Evolutionary conservation across 1,139 yeast genomes (phyloP).

Genomic region (Blastobotrys capitulatus): DNA sequence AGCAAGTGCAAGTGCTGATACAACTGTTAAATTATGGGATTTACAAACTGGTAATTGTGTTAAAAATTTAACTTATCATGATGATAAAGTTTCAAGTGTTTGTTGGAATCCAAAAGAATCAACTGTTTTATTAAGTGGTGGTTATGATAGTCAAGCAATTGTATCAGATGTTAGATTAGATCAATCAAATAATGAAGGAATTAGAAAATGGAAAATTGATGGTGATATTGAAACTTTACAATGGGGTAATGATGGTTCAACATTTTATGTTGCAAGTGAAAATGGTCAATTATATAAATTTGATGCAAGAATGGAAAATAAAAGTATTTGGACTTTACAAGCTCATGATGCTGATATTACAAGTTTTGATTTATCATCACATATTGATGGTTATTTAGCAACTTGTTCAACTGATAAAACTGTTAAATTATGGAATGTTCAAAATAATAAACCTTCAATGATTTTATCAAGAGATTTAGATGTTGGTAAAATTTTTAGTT

Average conservation of each 20-base stretch:
- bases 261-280: slow-evolving; percentile 87
- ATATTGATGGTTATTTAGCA: slow-evolving; percentile 67
- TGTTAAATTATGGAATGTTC: slow-evolving; percentile 77
- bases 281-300: slow-evolving; percentile 85
- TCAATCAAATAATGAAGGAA: slow-evolving; percentile 50
- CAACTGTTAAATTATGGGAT: slow-evolving; percentile 95
- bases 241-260: slow-evolving; percentile 60
- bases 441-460: slow-evolving; percentile 68
- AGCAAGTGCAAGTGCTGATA: slow-evolving; percentile 94
- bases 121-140: slow-evolving; percentile 83
- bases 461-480: slow-evolving; percentile 88
- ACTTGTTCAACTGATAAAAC: slow-evolving; percentile 79
- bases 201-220: slow-evolving; percentile 54
- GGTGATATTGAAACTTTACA: slow-evolving; percentile 82
- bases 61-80: slow-evolving; percentile 45
- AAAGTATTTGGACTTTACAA: slow-evolving; percentile 89
- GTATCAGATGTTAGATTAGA: slow-evolving; percentile 79
- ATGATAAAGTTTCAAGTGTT: slow-evolving; percentile 77
- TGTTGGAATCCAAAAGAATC: slow-evolving; percentile 79
- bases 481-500: slow-evolving; percentile 84
- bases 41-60: slow-evolving; percentile 70
- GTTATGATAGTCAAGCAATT: slow-evolving; percentile 80
- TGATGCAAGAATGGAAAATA: slow-evolving; percentile 63
- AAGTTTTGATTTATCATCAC: slow-evolving; percentile 63
- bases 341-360: slow-evolving; percentile 96